Evolutionary conservation across 75 land plant genomes (phyloP).

Genomic region (Pinus tabuliformis): DNA sequence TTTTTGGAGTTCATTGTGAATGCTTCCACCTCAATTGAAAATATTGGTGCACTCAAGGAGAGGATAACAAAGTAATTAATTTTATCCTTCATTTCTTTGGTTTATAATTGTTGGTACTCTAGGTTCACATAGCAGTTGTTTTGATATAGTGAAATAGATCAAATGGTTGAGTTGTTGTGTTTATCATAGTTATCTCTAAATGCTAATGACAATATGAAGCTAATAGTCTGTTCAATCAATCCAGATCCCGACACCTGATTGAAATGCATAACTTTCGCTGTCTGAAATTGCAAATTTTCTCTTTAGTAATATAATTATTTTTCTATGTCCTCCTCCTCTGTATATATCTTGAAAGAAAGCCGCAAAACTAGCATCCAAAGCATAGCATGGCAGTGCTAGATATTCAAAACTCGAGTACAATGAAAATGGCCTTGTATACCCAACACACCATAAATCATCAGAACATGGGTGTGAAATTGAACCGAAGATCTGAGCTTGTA

Average conservation of each 20-base stretch:
- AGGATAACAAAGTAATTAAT: conserved; percentile 32
- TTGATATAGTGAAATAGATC: not conserved
- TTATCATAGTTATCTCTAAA: too few species aligned
- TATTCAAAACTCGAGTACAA: conserved; percentile 45
- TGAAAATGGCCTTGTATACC: conserved; percentile 48
- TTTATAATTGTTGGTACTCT: not conserved
- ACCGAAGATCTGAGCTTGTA: conserved; percentile 57
- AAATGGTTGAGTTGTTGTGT: too few species aligned
- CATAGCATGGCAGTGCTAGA: conserved; percentile 45
- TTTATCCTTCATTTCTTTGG: conserved; percentile 4
- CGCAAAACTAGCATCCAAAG: conserved; percentile 59
- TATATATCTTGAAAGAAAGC: conserved; percentile 68
- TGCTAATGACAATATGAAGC: not conserved
- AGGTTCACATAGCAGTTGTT: not conserved
- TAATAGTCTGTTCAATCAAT: not conserved
- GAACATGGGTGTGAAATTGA: conserved; percentile 49
- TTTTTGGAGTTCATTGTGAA: conserved; percentile 64
- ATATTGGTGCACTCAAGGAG: conserved; percentile 55
- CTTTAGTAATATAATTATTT: not conserved
- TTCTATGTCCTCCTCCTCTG: not conserved
- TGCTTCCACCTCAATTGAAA: conserved; percentile 69
- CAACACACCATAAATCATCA: conserved; percentile 80
- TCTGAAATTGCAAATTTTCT: not conserved
- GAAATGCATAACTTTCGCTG: not conserved
- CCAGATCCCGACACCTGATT: not conserved